Percentiles rank a stretch among this genome's conserved stretches.
phyloP scores from a whole-genome alignment of 2,329 filamentous ascomycete species.

The Neonectria ditissima region DNA sequence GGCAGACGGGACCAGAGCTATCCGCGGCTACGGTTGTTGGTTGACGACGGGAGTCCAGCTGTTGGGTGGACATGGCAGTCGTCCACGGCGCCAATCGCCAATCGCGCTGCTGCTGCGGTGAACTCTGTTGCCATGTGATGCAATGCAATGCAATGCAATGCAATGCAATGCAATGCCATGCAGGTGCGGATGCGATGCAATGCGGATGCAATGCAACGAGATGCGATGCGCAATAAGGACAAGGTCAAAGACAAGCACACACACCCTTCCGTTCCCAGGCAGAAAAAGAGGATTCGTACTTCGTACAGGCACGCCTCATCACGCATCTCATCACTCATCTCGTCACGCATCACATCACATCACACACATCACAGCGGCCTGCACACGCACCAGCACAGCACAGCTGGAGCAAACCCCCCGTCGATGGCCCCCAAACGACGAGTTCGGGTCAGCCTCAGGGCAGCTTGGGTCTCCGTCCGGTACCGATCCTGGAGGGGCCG shows the following conservation, averaged over 20 bases:
- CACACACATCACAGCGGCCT: slow-evolving; percentile 21
- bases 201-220: not conserved
- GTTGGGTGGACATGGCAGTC: not conserved
- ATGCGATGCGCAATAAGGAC: slow-evolving; percentile 13
- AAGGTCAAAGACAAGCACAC: slow-evolving; percentile 6
- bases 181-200: not conserved
- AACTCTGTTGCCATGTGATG: not conserved
- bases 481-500: slow-evolving; percentile 25
- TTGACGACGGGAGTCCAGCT: too few relatives aligned
- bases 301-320: slow-evolving; percentile 37
- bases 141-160: not conserved
- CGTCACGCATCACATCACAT: slow-evolving; percentile 31
- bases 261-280: slow-evolving; percentile 1
- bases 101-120: slow-evolving; percentile 1
- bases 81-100: slow-evolving; percentile 6
- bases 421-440: not conserved
- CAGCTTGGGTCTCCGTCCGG: slow-evolving; percentile 32
- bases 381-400: not conserved
- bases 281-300: slow-evolving; percentile 31
- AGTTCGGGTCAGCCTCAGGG: slow-evolving; percentile 12
- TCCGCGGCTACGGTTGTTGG: not conserved
- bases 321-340: slow-evolving; percentile 32
- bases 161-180: not conserved
- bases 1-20: not conserved
- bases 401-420: not conserved